Evolutionary conservation across 2,329 filamentous ascomycete species (phyloP), one percentile per base, ranked within the genome.

Genomic region (Paraphoma chrysanthemicola): DNA sequence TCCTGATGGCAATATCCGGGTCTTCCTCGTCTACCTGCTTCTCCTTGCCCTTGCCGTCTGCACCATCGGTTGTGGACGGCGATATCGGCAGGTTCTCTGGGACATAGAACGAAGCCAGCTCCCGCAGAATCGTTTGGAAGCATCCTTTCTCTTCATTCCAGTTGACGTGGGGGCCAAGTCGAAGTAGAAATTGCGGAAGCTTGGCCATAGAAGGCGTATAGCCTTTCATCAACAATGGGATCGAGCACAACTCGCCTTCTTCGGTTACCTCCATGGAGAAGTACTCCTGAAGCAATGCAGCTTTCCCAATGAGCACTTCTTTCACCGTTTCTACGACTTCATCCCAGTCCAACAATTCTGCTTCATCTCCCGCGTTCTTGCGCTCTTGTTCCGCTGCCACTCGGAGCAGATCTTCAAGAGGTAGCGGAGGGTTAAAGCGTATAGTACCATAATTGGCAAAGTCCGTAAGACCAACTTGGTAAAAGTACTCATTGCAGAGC

Each of bases 361-460:
- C 68, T 12, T 71, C 63, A 14, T 74, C 73, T 28, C 75, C 47
- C 62, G 68, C 60, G n/a, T 67, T 79, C n/a, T 78, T 77, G 69
- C 86, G 86, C 72, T 97, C 91, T 31, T 87, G 80, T 44, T 90
- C 85, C 1, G 88, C 91, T 1, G 88, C 94, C 42, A 96, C 85
- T 11, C 80, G 79, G 12, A 99, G 82, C 6, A 98, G 77, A 54
- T 90, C 86, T 4, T 82, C 79, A 5, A 99, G 79, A 55, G 87
- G 82, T 1, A 97, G 83, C 0, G 92, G 85, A 2, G 92, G 91
- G 47, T 88, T 86, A 68, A 99, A 92, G 10, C 86, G 87, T 56
- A 99, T 93, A 18, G 83, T 77, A 2, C 95, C 95, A 70, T 97
- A 97, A 73, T 99, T 99, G 1, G 90, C 92, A 77, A 99, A 99